Conservation (phyloP, 306 rosid species). For the Echinosophora koreensis region DNA sequence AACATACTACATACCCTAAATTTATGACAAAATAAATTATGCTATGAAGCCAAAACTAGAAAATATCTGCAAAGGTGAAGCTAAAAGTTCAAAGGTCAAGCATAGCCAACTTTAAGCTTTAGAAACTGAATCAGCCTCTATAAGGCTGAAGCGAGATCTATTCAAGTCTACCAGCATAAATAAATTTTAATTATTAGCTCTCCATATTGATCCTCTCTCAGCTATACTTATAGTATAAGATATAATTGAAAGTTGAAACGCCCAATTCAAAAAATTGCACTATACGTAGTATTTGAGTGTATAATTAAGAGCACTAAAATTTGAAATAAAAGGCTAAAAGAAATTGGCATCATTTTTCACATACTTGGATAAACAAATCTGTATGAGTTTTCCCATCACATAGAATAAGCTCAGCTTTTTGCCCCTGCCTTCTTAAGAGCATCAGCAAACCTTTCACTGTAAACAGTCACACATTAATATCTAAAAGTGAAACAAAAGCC, state of each 20-base stretch:
- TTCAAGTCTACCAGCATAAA: not conserved
- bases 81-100: not conserved
- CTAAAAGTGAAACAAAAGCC: constrained; percentile 5
- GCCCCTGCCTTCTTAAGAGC: constrained; percentile 75
- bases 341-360: constrained; percentile 38
- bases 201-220: not conserved
- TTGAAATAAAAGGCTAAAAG: constrained; percentile 1
- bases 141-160: not conserved
- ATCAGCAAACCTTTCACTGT: constrained; percentile 74
- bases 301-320: constrained; percentile 11
- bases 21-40: not conserved
- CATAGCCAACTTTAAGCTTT: not conserved
- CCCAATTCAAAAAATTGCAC: not conserved
- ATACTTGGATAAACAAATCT: constrained; percentile 94
- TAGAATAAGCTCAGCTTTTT: constrained; percentile 66
- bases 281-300: not conserved
- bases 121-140: constrained; percentile 3
- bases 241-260: not conserved
- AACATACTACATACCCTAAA: no score
- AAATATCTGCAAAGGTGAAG: not conserved
- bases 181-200: not conserved
- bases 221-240: not conserved
- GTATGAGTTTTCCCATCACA: constrained; percentile 93
- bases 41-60: constrained; percentile 12
- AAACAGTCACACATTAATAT: constrained; percentile 43